Percentiles rank a stretch among this genome's conserved stretches.
Conservation (phyloP, 371 early-diverging fungal species). For the Chytridiales sp. region DNA sequence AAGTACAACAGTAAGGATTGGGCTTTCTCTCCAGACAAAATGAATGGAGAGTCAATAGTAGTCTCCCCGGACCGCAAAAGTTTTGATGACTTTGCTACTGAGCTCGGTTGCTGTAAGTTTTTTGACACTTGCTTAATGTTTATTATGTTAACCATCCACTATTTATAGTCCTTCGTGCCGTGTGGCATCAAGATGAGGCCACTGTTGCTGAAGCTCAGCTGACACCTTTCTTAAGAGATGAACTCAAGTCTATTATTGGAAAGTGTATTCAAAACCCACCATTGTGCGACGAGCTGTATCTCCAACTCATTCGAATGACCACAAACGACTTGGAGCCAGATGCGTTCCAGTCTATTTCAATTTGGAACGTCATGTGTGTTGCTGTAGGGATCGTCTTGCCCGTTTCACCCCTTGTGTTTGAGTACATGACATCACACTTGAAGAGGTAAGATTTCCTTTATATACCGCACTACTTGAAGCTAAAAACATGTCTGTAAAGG, state of each 20-base stretch:
- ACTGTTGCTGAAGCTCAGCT: too few relatives aligned
- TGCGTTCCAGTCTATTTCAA: conserved; percentile 17
- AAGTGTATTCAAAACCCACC: conserved; percentile 36
- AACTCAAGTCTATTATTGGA: conserved; percentile 24
- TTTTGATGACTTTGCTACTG: conserved; percentile 31
- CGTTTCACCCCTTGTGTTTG: conserved; percentile 27
- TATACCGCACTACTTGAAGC: neutral
- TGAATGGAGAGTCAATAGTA: conserved; percentile 36
- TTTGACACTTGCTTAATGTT: neutral
- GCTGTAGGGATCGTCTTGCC: conserved; percentile 39
- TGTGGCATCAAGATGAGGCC: too few relatives aligned
- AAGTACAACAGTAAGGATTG: conserved; percentile 38
- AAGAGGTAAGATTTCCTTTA: conserved; percentile 21
- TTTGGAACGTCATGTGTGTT: conserved; percentile 46
- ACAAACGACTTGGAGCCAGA: conserved; percentile 41
- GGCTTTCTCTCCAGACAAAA: conserved; percentile 38
- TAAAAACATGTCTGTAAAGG: neutral
- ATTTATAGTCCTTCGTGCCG: conserved; percentile 15
- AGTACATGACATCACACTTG: conserved; percentile 48
- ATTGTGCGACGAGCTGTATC: conserved; percentile 44
- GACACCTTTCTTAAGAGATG: neutral
- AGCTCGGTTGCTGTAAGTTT: conserved; percentile 22
- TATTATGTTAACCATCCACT: neutral
- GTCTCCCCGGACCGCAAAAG: conserved; percentile 17
- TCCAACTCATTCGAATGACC: conserved; percentile 49